Percentiles rank a stretch among this genome's conserved stretches.
Conservation (phyloP, 2,329 filamentous ascomycete species). For the Phyllosticta citriasiana region DNA sequence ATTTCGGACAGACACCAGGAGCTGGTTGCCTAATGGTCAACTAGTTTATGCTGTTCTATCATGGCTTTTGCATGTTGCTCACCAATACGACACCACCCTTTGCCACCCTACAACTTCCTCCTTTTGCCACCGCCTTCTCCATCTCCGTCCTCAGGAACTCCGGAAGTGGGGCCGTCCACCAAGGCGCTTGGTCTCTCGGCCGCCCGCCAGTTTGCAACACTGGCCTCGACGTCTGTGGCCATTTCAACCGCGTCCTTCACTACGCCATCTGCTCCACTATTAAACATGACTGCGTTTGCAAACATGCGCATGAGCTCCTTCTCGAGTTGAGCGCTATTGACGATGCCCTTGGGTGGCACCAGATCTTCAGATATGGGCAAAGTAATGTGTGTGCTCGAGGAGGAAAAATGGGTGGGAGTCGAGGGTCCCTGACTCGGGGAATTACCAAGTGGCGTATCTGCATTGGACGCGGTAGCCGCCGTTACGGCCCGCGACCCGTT, state of each 20-base stretch:
- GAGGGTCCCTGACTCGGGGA: constrained; percentile 38
- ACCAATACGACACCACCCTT: not conserved
- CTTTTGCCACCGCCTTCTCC: constrained; percentile 2
- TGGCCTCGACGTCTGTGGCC: constrained; percentile 77
- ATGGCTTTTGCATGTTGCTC: not conserved
- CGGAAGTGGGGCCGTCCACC: constrained; percentile 5
- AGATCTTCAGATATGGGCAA: constrained; percentile 65
- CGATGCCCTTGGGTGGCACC: constrained; percentile 76
- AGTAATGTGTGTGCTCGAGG: constrained; percentile 8
- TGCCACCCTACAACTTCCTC: not conserved
- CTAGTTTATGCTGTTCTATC: not conserved
- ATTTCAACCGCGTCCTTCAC: constrained; percentile 82
- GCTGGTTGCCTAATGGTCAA: not conserved
- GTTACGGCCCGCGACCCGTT: constrained; percentile 50
- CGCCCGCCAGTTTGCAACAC: constrained; percentile 64
- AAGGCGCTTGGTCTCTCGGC: constrained; percentile 43
- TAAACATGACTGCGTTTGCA: constrained; percentile 98
- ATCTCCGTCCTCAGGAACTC: constrained; percentile 17
- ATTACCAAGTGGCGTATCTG: constrained; percentile 48
- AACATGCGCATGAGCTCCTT: constrained; percentile 95
- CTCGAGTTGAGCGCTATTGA: constrained; percentile 87
- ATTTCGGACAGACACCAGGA: not conserved
- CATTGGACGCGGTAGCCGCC: constrained; percentile 41
- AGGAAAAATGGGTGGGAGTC: constrained; percentile 19
- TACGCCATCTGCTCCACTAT: constrained; percentile 79